Base-by-base conservation (phyloP, 2,329 filamentous ascomycete species). In the Botrytis porri region DNA sequence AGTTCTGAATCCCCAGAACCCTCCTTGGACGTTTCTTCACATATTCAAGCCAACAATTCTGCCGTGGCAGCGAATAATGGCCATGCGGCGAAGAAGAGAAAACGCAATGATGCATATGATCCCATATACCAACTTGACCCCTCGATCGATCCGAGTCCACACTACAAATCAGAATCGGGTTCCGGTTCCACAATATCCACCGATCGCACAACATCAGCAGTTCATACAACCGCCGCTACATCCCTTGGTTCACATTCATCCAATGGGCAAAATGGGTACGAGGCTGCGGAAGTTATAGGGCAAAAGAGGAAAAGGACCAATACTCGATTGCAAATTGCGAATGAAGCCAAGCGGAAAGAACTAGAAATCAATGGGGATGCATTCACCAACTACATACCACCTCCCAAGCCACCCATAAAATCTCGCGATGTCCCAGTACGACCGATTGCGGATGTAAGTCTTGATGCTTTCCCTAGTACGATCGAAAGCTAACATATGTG, bases 321-420 rank as follows among this genome's bases (percentile, higher is more conserved):
- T 37, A 94, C 93, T 62, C 89, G 93, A 74, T 92, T 95, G 77
- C 92, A 95, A 76, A 87, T 91, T 72, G 92, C 93, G 79, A 93
- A 94, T 80, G 93, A 97, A 81, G 91, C 93, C 71, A 95, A 94
- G 81, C 87, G 91, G 77, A 88, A 92, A 78, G 93, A 96, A 79
- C 84, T 92, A 62, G 92, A 94, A 78, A 86, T 86, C 37, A 86
- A 90, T 57, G 88, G 89, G 37, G 91, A 95, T 81, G 89, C 91
- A 32, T 93, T 91, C 80, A 86, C 90, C 76, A 92, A 89, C 76
- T 98, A 98, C 81, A 88, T 94, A 69, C 95, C 96, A 61, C 96
- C 95, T 10, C 90, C 93, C 0, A 92, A 93, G 76, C 95, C 95
- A 5, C 91, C 93, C 6, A 94, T 96, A 84, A 98, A 99, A 85